Base-by-base conservation (phyloP, 1,284 basidiomycete species). In the Ustilago trichophora region DNA sequence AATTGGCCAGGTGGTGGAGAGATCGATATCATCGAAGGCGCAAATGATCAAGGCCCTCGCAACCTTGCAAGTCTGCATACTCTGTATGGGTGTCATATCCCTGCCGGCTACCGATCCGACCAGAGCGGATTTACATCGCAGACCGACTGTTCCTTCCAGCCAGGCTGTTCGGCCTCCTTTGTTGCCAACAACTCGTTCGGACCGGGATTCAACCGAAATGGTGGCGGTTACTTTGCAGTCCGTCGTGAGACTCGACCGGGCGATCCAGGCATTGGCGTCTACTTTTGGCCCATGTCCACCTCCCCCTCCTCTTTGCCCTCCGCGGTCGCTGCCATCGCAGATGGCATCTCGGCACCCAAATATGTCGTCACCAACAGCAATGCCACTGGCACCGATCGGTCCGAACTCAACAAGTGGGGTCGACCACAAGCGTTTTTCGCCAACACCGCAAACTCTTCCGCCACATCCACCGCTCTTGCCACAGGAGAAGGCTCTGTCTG, bases 1-100 rank as follows among this genome's bases (percentile, higher is more conserved):
- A n/a, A 36, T 4, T 77, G 75, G 73, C 75, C 75, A 1, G 16
- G 36, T 0, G 71, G 73, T 12, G 75, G 75, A 15, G 75, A 77
- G 43, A 60, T 77, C 22, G 75, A 77, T 41, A 68, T 77, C 16
- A 43, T 75, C 19, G 73, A 77, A 47, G 73, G 73, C 8, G 75
- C 69, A 12, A 73, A 75, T 26, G 62, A 63, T n/a, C 57, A 67
- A 43, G 70, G 70, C 8, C 65, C 65, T 4, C 40, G 47, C 38
- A 74, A 75, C 31, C 42, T 73, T n/a, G 67, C 64, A 9, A 63
- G 59, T 18, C 21, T 77, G 35, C 75, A 75, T 34, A 75, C 75
- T 6, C 22, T 33, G 5, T 47, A 63, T 21, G 67, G 60, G 0
- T 75, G 72, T 37, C 49, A 53, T 15, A 55, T 77, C 16, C 47